A percentile compares a stretch with the other conserved stretches of the same genome.
These are phyloP conservation scores for Yamadazyma spencermartinsiae DNA, from an alignment of 1,139 yeast genomes.

Conservation along the genomic window DNA sequence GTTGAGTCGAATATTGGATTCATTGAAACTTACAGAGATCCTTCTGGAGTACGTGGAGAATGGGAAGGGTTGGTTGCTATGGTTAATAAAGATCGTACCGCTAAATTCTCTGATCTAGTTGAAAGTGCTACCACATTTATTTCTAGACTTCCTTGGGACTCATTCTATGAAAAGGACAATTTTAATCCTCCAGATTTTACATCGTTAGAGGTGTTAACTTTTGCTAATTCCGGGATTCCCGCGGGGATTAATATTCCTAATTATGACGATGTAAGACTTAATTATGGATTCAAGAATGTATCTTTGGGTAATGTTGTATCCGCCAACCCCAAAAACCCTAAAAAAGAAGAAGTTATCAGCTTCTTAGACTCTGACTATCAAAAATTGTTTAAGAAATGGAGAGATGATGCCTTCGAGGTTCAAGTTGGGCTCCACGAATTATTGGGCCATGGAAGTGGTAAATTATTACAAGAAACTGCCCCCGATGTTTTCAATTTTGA, in stretches of 20 bases:
- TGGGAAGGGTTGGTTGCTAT: slow-evolving; percentile 95
- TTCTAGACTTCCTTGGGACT: slow-evolving; percentile 72
- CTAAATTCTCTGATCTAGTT: slow-evolving; percentile 72
- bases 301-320: slow-evolving; percentile 82
- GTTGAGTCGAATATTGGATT: slow-evolving; percentile 89
- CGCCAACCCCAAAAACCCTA: slow-evolving; percentile 63
- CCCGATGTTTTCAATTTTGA: slow-evolving; percentile 75
- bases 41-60: slow-evolving; percentile 89
- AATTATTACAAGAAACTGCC: slow-evolving; percentile 63
- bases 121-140: slow-evolving; percentile 65
- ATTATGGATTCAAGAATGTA: slow-evolving; percentile 84
- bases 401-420: slow-evolving; percentile 84
- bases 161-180: slow-evolving; percentile 73
- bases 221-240: slow-evolving; percentile 88
- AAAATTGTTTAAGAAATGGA: slow-evolving; percentile 64
- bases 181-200: slow-evolving; percentile 92
- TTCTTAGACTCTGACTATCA: slow-evolving; percentile 57
- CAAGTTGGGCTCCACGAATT: slow-evolving; percentile 92
- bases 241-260: slow-evolving; percentile 93
- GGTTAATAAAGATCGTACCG: slow-evolving; percentile 85
- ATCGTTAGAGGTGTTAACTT: slow-evolving; percentile 82
- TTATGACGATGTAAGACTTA: slow-evolving; percentile 83
- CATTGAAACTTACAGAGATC: slow-evolving; percentile 90
- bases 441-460: slow-evolving; percentile 92
- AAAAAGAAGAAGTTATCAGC: slow-evolving; percentile 66